phyloP scores from a whole-genome alignment of 768 basidiomycete species.

The Termitomyces bulborhizus region DNA sequence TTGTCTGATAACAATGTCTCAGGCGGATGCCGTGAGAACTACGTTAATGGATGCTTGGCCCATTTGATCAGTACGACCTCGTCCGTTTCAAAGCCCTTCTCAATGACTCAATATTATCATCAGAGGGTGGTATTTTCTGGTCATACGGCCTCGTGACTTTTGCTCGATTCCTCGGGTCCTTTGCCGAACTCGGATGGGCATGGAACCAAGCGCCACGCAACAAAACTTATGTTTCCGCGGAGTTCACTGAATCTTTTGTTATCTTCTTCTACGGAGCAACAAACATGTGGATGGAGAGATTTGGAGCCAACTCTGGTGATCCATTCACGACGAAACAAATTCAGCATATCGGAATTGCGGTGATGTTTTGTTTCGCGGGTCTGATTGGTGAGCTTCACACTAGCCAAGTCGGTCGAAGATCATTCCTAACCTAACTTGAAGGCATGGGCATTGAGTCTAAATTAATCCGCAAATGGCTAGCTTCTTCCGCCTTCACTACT shows the following conservation, averaged over 20 bases:
- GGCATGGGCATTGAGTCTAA: slow-evolving; percentile 84
- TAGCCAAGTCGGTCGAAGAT: neutral
- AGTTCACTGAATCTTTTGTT: slow-evolving; percentile 71
- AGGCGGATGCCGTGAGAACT: slow-evolving; percentile 75
- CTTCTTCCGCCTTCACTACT: slow-evolving; percentile 39
- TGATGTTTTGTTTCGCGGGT: slow-evolving; percentile 96
- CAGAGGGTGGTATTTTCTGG: slow-evolving; percentile 92
- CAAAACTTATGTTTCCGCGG: slow-evolving; percentile 50
- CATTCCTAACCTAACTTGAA: slow-evolving; percentile 1
- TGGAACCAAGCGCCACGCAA: slow-evolving; percentile 73
- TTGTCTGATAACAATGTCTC: slow-evolving; percentile 1
- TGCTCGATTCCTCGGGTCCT: slow-evolving; percentile 91
- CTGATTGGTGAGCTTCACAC: slow-evolving; percentile 44
- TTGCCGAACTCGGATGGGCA: slow-evolving; percentile 86
- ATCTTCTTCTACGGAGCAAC: slow-evolving; percentile 88
- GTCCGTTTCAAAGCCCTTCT: neutral
- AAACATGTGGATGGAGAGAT: slow-evolving; percentile 97
- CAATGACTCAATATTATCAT: slow-evolving; percentile 5
- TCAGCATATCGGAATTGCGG: slow-evolving; percentile 92
- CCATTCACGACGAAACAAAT: slow-evolving; percentile 89
- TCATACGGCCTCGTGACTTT: slow-evolving; percentile 85
- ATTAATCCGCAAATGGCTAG: slow-evolving; percentile 66
- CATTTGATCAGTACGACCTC: slow-evolving; percentile 78
- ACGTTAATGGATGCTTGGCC: slow-evolving; percentile 79
- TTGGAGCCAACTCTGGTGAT: slow-evolving; percentile 74